Base-by-base conservation (phyloP, 495 filamentous ascomycete genomes). In the Penicillium macrosclerotiorum region DNA sequence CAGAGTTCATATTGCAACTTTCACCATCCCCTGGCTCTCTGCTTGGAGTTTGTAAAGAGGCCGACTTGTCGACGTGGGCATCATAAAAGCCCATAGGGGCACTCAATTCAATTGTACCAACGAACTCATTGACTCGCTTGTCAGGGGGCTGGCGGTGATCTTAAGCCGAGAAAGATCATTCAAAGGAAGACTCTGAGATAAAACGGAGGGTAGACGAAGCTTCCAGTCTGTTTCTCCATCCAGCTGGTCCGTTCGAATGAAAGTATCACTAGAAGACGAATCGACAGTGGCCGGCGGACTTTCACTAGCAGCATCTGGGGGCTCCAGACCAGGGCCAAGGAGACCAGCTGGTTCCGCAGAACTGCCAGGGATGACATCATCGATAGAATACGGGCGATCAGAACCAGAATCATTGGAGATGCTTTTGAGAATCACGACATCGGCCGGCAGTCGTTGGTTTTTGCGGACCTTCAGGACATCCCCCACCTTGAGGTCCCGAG, bases 171-270 rank as follows among this genome's bases (percentile, higher is more conserved):
- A 77, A 51, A 94, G 82, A 44, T 90, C 85, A 14, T 72, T 74
- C 2, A 82, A 63, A 4, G 83, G 58, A 5, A 97, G 72, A 27
- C 66, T 70, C 54, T 99, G 94, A 0, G 90, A 90, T 9, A 96
- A 62, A 0, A 86, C 77, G 6, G 91, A 90, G 2, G 92, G 89
- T 3, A 97, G 63, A 4, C 94, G 83, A 26, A 99, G 74, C 66
- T 99, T 99, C 94, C 94, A 99, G 56, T 99, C 94, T 6, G 94
- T 99, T 67, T 99, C 94, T 45, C 94, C 94, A 54, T 99, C 94
- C 8, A 99, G 77, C 61, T 99, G 94, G 63, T 99, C 94, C 2
- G 94, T 99, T 31, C 92, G 80, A 51, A 99, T 96, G 51, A 99
- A 99, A 1, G 94, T 88, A 59, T 99, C 94, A 25, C 90, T 90